Percentiles rank a stretch among this genome's conserved stretches.
Evolutionary conservation across 345 rosid species (phyloP).

Genomic region (Dovyalis caffra): DNA sequence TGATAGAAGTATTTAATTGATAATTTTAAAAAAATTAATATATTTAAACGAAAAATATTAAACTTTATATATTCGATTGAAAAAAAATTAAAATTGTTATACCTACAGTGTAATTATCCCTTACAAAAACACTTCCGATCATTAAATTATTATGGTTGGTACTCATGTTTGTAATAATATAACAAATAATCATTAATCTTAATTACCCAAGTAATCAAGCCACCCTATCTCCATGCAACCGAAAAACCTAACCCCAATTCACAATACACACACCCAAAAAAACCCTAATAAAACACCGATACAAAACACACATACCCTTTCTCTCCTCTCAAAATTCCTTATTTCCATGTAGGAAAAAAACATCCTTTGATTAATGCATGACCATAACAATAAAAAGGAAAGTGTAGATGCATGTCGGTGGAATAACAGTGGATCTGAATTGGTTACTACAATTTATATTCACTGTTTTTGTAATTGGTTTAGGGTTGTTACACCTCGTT

Average conservation of each 20-base stretch:
- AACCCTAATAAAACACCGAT: background rate
- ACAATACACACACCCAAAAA: background rate
- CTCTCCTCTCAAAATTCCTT: background rate
- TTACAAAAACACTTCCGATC: too few species aligned
- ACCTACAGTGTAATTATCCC: too few species aligned
- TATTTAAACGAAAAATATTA: too few species aligned
- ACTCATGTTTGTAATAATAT: too few species aligned
- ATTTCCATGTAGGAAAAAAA: background rate
- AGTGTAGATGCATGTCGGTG: slow-evolving; percentile 76
- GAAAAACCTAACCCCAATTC: background rate
- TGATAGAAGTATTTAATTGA: too few species aligned
- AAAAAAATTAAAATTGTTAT: too few species aligned
- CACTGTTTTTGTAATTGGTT: slow-evolving; percentile 47
- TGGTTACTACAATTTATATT: slow-evolving; percentile 64
- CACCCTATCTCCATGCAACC: background rate
- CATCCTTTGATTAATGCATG: background rate
- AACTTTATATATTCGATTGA: too few species aligned
- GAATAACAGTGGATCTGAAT: slow-evolving; percentile 70
- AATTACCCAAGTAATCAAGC: background rate
- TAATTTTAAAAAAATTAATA: too few species aligned
- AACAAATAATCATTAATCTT: too few species aligned
- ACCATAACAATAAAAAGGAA: background rate
- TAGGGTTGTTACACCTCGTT: slow-evolving; percentile 58
- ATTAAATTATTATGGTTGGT: too few species aligned
- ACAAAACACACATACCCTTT: background rate